Conservation (phyloP, 140 eudicot species). For the Cichorium intybus region DNA sequence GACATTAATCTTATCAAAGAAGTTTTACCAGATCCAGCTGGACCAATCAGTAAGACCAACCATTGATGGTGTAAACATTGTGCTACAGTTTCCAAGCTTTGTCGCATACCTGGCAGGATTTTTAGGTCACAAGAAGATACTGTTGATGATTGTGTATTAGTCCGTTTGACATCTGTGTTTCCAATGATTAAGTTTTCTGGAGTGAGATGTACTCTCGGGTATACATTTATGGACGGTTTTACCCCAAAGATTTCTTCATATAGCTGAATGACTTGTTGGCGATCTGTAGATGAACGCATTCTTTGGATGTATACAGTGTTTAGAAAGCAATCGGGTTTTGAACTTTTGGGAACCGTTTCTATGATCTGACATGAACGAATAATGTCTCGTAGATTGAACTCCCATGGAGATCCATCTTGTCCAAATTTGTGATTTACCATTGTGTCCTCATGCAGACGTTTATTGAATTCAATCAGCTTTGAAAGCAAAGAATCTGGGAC, state of each 20-base stretch:
- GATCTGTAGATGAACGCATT: slow-evolving; percentile 85
- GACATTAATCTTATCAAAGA: slow-evolving; percentile 79
- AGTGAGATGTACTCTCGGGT: slow-evolving; percentile 67
- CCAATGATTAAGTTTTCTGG: slow-evolving; percentile 58
- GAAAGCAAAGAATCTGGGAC: slow-evolving; percentile 43
- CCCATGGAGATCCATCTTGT: slow-evolving; percentile 98
- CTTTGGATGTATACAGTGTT: slow-evolving; percentile 86
- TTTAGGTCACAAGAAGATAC: slow-evolving; percentile 48
- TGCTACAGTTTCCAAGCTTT: slow-evolving; percentile 75
- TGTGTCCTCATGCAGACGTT: slow-evolving; percentile 66
- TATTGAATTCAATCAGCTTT: slow-evolving; percentile 71
- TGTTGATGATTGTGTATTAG: slow-evolving; percentile 36
- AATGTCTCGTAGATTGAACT: slow-evolving; percentile 90
- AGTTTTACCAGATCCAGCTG: slow-evolving; percentile 90
- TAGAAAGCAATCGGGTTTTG: slow-evolving; percentile 62
- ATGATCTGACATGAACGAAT: slow-evolving; percentile 89
- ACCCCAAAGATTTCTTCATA: slow-evolving; percentile 62
- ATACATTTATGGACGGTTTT: slow-evolving; percentile 50
- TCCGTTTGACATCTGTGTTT: slow-evolving; percentile 48
- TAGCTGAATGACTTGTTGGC: slow-evolving; percentile 57
- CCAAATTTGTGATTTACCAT: slow-evolving; percentile 76
- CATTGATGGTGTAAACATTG: slow-evolving; percentile 75
- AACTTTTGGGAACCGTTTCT: slow-evolving; percentile 57
- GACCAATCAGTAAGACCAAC: slow-evolving; percentile 90
- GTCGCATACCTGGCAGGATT: slow-evolving; percentile 64